Percentiles rank a stretch among this genome's conserved stretches.
These are phyloP conservation scores for Phaseolus lunatus DNA, from an alignment of 306 rosid genomes.

Conservation along the genomic window DNA sequence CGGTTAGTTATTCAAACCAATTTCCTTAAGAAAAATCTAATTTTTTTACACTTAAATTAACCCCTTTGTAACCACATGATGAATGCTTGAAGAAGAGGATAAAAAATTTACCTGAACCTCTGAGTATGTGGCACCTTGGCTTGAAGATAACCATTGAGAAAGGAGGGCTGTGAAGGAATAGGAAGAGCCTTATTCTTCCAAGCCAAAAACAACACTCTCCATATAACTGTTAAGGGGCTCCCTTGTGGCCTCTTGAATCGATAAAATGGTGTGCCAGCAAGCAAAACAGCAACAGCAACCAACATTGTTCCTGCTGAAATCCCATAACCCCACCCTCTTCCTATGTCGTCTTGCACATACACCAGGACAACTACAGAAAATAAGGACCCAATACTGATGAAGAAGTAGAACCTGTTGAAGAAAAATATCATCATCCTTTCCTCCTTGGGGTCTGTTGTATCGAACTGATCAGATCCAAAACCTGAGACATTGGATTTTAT, in stretches of 20 bases:
- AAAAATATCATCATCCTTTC: conserved; percentile 86
- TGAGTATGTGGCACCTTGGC: conserved; percentile 74
- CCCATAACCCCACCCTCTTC: conserved; percentile 92
- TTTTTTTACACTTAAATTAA: not conserved
- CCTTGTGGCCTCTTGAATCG: conserved; percentile 80
- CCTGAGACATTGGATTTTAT: conserved; percentile 95
- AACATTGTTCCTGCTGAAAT: conserved; percentile 82
- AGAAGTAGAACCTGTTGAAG: conserved; percentile 94
- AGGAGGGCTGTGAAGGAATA: conserved; percentile 65
- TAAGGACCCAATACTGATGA: conserved; percentile 81
- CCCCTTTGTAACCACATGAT: too few relatives aligned
- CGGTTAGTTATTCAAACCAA: not conserved
- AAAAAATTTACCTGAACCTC: conserved; percentile 63
- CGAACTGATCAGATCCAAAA: conserved; percentile 85
- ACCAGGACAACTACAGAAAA: conserved; percentile 83
- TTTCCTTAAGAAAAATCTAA: too few relatives aligned
- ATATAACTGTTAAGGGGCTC: conserved; percentile 83
- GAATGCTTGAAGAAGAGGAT: not conserved
- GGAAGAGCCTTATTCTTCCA: conserved; percentile 74
- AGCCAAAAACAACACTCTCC: conserved; percentile 86
- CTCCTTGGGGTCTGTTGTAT: conserved; percentile 69
- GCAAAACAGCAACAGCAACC: conserved; percentile 62
- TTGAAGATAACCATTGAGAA: conserved; percentile 67
- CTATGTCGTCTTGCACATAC: conserved; percentile 83
- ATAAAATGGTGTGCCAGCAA: conserved; percentile 70